phyloP scores from a whole-genome alignment of 108 stramenopile species.

The Cyclotella cryptica region DNA sequence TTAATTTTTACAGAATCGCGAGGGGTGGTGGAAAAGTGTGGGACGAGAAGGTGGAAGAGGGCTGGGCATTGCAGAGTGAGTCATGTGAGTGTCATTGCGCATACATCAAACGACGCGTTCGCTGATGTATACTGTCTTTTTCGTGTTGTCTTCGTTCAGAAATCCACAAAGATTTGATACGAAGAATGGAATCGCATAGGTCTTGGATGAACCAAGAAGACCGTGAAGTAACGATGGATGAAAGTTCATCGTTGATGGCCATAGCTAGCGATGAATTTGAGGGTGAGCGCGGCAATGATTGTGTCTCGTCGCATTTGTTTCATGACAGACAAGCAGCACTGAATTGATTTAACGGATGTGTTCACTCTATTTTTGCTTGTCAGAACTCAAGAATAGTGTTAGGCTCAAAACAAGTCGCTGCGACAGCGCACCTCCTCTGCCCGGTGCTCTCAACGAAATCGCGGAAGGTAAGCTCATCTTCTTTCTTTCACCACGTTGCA shows the following conservation, averaged over 20 bases:
- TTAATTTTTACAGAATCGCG: not conserved
- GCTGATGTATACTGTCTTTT: not conserved
- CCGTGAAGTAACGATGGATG: not conserved
- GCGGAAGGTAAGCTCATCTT: too few species aligned
- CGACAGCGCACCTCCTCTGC: too few species aligned
- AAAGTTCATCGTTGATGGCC: not conserved
- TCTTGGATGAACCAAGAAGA: not conserved
- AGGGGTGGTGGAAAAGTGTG: not conserved
- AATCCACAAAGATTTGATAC: constrained; percentile 10
- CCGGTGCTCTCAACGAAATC: too few species aligned
- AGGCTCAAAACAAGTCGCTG: too few species aligned
- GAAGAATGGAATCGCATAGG: constrained; percentile 9
- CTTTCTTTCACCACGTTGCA: too few species aligned
- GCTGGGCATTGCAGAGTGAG: constrained; percentile 12
- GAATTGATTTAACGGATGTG: not conserved
- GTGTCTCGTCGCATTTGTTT: not conserved
- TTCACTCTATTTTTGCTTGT: not conserved
- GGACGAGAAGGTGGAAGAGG: not conserved
- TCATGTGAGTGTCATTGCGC: not conserved
- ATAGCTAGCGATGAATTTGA: not conserved
- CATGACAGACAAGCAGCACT: not conserved
- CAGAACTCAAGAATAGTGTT: not conserved
- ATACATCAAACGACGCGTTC: not conserved
- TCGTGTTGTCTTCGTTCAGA: not conserved
- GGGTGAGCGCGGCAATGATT: not conserved